A percentile compares a stretch with the other conserved stretches of the same genome.
Conservation (phyloP, 2,329 filamentous ascomycete species). For the Penicillium thymicola region DNA sequence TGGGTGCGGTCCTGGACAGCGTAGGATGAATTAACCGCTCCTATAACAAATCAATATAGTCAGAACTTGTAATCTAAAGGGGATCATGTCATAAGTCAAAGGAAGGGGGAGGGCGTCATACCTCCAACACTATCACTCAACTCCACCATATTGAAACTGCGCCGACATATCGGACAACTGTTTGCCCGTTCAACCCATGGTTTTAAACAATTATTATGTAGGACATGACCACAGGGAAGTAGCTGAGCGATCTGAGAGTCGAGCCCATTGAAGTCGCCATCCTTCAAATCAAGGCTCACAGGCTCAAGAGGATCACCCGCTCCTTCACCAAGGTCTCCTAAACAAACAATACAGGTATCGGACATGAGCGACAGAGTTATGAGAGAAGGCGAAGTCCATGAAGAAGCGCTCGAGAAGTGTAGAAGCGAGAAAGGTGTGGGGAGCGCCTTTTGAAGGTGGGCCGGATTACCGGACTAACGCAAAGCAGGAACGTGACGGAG, state of each 20-base stretch:
- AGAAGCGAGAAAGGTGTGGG: slow-evolving; percentile 28
- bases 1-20: slow-evolving; percentile 57
- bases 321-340: slow-evolving; percentile 64
- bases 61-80: slow-evolving; percentile 5
- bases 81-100: slow-evolving; percentile 6
- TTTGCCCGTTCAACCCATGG: slow-evolving; percentile 97
- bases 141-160: slow-evolving; percentile 84
- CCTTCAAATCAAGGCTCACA: slow-evolving; percentile 40
- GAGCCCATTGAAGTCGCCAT: slow-evolving; percentile 27
- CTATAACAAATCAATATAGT: slow-evolving; percentile 36
- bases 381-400: slow-evolving; percentile 23
- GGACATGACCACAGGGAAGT: slow-evolving; percentile 78
- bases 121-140: slow-evolving; percentile 77
- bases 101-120: slow-evolving; percentile 49
- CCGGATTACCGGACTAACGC: slow-evolving; percentile 36
- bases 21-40: slow-evolving; percentile 57
- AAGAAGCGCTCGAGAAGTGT: slow-evolving; percentile 24
- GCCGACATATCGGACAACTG: slow-evolving; percentile 94
- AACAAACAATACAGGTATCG: slow-evolving; percentile 69
- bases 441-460: slow-evolving; percentile 44
- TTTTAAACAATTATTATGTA: slow-evolving; percentile 88
- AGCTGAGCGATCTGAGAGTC: slow-evolving; percentile 58
- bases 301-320: slow-evolving; percentile 49
- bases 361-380: slow-evolving; percentile 49
- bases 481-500: slow-evolving; percentile 42